Base-by-base conservation (phyloP, 768 basidiomycete species). In the Lentinula sp. region DNA sequence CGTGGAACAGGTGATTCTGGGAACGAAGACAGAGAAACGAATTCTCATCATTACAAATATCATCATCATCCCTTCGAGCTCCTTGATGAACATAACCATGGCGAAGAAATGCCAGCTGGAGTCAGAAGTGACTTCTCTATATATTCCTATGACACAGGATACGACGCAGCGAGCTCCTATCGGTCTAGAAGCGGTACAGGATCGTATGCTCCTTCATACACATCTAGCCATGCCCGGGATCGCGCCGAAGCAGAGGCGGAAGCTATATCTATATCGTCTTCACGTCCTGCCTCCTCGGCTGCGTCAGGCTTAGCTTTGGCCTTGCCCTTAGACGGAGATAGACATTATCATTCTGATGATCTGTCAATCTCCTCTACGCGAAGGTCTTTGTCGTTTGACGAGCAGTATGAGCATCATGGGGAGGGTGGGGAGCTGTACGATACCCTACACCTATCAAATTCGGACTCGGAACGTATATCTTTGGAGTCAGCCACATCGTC, bases 181-280 rank as follows among this genome's bases (percentile, higher is more conserved):
- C 55, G 23, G 28, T 51, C 50, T 16, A 18, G 39, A 54, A 34
- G 53, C 35, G n/a, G 21, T 48, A 45, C 43, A 45, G 43, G 43
- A 10, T 48, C 46, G 46, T 48, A 48, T 48, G 46, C 46, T 23
- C 46, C 46, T 48, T 48, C 46, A 18, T 48, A 48, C 21, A 48
- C 46, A 9, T 48, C 46, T 11, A 23, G 21, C 21, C 21, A 48
- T 5, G 10, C 37, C 35, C 9, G 35, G 9, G 21, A 15, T 54
- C 34, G 53, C 37, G 37, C 34, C 18, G 32, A 39, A 9, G 16
- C 35, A 39, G 34, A 34, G 5, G 34, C 53, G 34, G 53, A 37
- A n/a, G n/a, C 18, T 13, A 54, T 56, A 40, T 56, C 40, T 37
- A 56, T 56, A 21, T 56, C 55, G 55, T 56, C 55, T 23, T 48